A percentile compares a stretch with the other conserved stretches of the same genome.
These are phyloP conservation scores for Petrea volubilis DNA, from an alignment of 257 asterid genomes.

Conservation along the genomic window DNA sequence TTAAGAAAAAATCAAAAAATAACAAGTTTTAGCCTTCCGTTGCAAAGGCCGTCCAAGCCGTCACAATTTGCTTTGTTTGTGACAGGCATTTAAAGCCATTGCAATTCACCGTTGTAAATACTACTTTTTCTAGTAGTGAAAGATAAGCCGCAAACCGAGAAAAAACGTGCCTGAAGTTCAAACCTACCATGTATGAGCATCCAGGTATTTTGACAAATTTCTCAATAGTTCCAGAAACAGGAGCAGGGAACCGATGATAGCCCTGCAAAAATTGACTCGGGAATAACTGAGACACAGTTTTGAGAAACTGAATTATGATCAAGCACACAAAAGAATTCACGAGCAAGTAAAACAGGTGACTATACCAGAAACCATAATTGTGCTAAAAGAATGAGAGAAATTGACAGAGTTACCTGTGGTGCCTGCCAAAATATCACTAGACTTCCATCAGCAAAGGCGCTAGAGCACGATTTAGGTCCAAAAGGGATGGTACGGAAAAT, in stretches of 20 bases:
- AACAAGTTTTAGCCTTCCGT: no score
- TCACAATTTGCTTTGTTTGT: no score
- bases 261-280: conserved; percentile 57
- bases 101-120: no score
- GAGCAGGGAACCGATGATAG: conserved; percentile 92
- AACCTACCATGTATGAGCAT: conserved; percentile 83
- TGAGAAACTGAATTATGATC: conserved; percentile 15
- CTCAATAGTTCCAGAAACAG: conserved; percentile 92
- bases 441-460: conserved; percentile 69
- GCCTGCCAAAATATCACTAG: conserved; percentile 97
- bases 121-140: no score
- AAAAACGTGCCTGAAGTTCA: conserved; percentile 10
- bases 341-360: neutral
- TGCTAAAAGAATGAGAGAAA: conserved; percentile 16
- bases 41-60: no score
- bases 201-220: conserved; percentile 88
- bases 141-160: conserved; percentile 19
- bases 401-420: conserved; percentile 70
- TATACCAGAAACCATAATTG: neutral
- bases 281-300: neutral
- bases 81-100: no score
- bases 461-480: conserved; percentile 67
- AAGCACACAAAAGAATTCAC: conserved; percentile 10
- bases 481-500: conserved; percentile 85
- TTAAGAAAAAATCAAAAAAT: no score